A percentile compares a stretch with the other conserved stretches of the same genome.
Evolutionary conservation across 257 asterid species (phyloP).

Genomic region (Verbascum thapsus): DNA sequence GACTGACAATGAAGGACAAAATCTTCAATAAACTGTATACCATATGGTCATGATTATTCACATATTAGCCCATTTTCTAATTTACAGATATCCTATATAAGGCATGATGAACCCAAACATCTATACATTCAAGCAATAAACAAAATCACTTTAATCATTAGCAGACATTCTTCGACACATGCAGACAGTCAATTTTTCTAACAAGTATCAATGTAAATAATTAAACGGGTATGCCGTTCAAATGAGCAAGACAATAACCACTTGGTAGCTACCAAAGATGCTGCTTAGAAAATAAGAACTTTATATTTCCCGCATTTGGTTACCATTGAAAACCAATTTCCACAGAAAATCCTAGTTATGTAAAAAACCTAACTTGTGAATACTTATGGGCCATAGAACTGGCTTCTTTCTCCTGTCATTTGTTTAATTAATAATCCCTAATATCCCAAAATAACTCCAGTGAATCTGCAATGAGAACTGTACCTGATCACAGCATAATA

Average conservation of each 20-base stretch:
- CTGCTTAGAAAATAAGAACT: neutral
- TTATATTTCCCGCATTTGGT: neutral
- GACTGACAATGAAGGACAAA: neutral
- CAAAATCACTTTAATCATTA: conserved; percentile 10
- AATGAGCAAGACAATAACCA: neutral
- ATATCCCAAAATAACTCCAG: conserved; percentile 2
- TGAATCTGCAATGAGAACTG: conserved; percentile 8
- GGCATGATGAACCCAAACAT: conserved; percentile 3
- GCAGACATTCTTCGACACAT: conserved; percentile 13
- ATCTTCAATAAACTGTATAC: neutral
- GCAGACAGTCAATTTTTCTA: neutral
- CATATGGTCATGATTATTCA: neutral
- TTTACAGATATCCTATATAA: conserved; percentile 4
- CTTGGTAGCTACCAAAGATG: neutral
- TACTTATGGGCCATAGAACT: conserved; percentile 7
- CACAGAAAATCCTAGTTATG: neutral
- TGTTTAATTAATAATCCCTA: neutral
- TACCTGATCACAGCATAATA: conserved; percentile 1
- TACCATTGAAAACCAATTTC: conserved; percentile 4
- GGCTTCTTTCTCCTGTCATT: conserved; percentile 6
- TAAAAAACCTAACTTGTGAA: neutral
- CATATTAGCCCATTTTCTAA: conserved; percentile 1
- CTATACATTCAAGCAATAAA: conserved; percentile 6
- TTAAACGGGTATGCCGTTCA: neutral
- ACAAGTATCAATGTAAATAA: neutral